phyloP scores from a whole-genome alignment of 441 rosid genomes.

The Euphorbia schlechtendalii region DNA sequence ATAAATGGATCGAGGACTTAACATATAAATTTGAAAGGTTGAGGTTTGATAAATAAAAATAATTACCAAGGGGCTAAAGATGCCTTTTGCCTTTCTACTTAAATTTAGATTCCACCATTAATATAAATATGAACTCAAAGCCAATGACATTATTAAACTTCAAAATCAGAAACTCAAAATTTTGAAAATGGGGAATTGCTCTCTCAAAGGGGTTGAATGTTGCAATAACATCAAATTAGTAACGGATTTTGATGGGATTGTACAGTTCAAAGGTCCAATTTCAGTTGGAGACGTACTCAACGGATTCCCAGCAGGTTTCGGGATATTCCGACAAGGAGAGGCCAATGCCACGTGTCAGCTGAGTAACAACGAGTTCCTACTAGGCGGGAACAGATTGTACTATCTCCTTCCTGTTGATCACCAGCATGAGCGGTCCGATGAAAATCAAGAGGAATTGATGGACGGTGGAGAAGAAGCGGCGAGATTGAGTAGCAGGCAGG shows the following conservation, averaged over 20 bases:
- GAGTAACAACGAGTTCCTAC: constrained; percentile 30
- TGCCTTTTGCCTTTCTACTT: constrained; percentile 6
- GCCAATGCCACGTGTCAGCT: constrained; percentile 30
- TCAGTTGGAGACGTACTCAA: constrained; percentile 29
- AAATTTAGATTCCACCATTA: constrained; percentile 11
- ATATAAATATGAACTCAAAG: constrained; percentile 5
- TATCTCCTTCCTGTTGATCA: constrained; percentile 38
- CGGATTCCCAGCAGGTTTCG: constrained; percentile 28
- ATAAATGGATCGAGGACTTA: no score
- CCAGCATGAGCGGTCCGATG: constrained; percentile 1
- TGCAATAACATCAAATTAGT: constrained; percentile 21
- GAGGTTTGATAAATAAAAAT: no score
- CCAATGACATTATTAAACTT: neutral
- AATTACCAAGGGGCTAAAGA: no score
- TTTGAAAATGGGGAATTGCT: constrained; percentile 58
- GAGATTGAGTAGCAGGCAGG: neutral
- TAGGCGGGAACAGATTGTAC: constrained; percentile 29
- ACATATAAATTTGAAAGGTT: no score
- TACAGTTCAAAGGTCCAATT: constrained; percentile 35
- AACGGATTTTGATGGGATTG: constrained; percentile 27
- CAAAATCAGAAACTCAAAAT: no score
- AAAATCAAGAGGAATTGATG: no score
- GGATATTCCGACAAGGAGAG: constrained; percentile 28
- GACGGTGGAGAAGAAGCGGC: constrained; percentile 9
- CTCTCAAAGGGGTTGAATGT: constrained; percentile 33